Percentiles rank a stretch among this genome's conserved stretches.
These are phyloP conservation scores for Phytophthora cajani DNA, from an alignment of 352 stramenopile species.

Conservation along the genomic window DNA sequence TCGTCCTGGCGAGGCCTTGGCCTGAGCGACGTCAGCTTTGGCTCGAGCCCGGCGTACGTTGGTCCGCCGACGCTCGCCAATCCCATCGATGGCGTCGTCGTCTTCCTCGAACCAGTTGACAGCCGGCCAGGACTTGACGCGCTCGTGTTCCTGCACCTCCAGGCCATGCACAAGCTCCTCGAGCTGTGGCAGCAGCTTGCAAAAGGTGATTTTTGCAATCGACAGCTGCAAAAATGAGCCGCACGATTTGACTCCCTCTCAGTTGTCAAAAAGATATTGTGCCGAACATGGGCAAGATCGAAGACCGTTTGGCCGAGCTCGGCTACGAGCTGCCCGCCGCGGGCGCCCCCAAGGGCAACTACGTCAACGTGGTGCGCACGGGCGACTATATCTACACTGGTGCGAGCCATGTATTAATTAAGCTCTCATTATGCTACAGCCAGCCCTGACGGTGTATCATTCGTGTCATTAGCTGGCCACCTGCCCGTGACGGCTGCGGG, in stretches of 20 bases:
- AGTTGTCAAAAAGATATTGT: slow-evolving; percentile 14
- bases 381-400: slow-evolving; percentile 89
- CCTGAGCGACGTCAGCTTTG: slow-evolving; percentile 16
- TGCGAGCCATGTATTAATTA: slow-evolving; percentile 9
- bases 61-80: slow-evolving; percentile 4
- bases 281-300: slow-evolving; percentile 57
- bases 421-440: not conserved
- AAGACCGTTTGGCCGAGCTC: slow-evolving; percentile 61
- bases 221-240: not conserved
- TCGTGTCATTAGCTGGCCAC: slow-evolving; percentile 63
- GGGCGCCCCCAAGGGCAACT: slow-evolving; percentile 90
- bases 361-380: slow-evolving; percentile 78
- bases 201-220: too few relatives aligned
- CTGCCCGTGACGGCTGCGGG: slow-evolving; percentile 71
- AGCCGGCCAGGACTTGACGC: slow-evolving; percentile 8
- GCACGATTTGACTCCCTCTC: slow-evolving; percentile 1
- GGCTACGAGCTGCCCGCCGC: slow-evolving; percentile 81
- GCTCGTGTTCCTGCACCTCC: slow-evolving; percentile 3
- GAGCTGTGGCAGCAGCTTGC: not conserved
- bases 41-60: slow-evolving; percentile 9
- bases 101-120: slow-evolving; percentile 12
- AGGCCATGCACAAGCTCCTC: not conserved
- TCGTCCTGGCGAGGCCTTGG: slow-evolving; percentile 18
- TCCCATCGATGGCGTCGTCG: slow-evolving; percentile 14
- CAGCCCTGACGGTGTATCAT: slow-evolving; percentile 10